A percentile compares a stretch with the other conserved stretches of the same genome.
Conservation (phyloP, 1,139 yeast genomes). For the Groenewaldozyma sp. region DNA sequence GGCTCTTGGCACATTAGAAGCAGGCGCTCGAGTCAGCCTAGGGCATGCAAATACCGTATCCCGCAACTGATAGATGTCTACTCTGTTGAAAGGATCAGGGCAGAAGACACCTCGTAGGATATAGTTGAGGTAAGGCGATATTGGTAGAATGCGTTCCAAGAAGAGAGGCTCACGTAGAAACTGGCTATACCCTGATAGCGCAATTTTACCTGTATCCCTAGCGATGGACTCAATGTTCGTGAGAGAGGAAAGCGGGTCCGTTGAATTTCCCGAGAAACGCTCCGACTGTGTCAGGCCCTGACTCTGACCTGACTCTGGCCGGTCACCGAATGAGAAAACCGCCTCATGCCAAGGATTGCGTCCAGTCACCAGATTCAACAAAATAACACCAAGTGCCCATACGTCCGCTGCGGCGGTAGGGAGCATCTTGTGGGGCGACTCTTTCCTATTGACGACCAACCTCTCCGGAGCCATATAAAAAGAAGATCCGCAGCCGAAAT, state of each 20-base stretch:
- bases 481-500: conserved; percentile 76
- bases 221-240: too few species aligned
- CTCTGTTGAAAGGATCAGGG: conserved; percentile 57
- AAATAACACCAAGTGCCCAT: conserved; percentile 80
- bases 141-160: conserved; percentile 56
- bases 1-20: neutral
- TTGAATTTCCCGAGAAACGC: neutral
- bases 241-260: too few species aligned
- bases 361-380: conserved; percentile 71
- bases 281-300: neutral
- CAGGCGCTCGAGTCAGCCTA: conserved; percentile 2
- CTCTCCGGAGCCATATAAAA: conserved; percentile 95
- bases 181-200: conserved; percentile 42
- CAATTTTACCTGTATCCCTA: neutral
- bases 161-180: conserved; percentile 43
- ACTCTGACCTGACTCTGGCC: neutral
- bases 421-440: neutral
- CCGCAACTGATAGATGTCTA: conserved; percentile 40
- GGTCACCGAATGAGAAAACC: conserved; percentile 37
- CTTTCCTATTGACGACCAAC: conserved; percentile 23
- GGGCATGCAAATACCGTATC: conserved; percentile 18
- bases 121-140: conserved; percentile 49
- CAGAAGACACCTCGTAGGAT: conserved; percentile 48
- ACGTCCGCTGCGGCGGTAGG: conserved; percentile 52
- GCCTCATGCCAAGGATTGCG: conserved; percentile 93